Base-by-base conservation (phyloP, 208 protist species). In the Leishmania major region DNA sequence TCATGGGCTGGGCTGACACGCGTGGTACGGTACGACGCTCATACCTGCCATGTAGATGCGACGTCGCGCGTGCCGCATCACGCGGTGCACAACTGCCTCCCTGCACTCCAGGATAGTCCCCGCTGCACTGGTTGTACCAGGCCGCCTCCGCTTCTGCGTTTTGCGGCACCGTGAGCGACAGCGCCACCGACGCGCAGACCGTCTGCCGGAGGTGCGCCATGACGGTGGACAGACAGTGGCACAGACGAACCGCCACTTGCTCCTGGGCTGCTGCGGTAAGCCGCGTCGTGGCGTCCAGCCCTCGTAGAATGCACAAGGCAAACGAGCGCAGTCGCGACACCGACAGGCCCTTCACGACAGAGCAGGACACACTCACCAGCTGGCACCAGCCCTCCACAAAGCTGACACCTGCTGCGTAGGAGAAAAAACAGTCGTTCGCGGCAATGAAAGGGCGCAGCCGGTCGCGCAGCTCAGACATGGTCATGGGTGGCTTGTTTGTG, bases 331-430 rank as follows among this genome's bases (percentile, higher is more conserved):
- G 79, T n/a, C 88, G 92, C 13, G 81, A 81, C 55, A 86, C 43
- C 28, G 79, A 79, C 17, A 96, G 79, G 15, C 78, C 85, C 25
- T 85, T 77, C 60, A 94, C 79, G 35, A 93, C 78, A 10, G 84
- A 87, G 79, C 87, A 90, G 4, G 89, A 74, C 28, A 92, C 84
- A 72, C 87, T 88, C 28, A 93, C 78, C 17, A 96, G 78, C 66
- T 90, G 88, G 55, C 91, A 94, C 92, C 91, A 95, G 2, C 90
- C 90, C 40, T 97, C 90, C n/a, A 96, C 88, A 80, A 97, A 96
- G 76, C 91, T 89, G 25, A 93, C 89, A 0, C 89, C 89, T 35
- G 88, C 79, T 0, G 92, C 90, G 84, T 96, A 96, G 31, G 87
- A 73, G 60, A 90, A 82, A 72, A 97, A 91, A 79, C 94, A 97